Evolutionary conservation across 345 rosid genomes (phyloP), one percentile per base, ranked within the genome.

Genomic region (Leavenworthia alabamica): DNA sequence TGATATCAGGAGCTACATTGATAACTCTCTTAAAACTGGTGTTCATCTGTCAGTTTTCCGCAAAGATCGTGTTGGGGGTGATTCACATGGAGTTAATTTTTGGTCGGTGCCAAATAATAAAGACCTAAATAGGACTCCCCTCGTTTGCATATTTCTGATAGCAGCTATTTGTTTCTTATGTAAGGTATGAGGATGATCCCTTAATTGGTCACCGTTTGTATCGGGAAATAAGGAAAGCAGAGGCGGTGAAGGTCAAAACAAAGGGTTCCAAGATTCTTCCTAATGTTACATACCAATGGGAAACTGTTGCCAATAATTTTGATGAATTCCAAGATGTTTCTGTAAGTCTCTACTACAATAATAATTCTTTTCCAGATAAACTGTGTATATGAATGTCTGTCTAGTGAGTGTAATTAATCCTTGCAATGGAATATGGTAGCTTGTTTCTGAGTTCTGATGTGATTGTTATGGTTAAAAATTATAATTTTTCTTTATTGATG

Each of bases 171-270:
- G 17, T 62, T 67, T 77, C 14, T 73, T 79, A 72, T 58, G 53
- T 46, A 62, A 94, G 97, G 99, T 90, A 88, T 71, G 99, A 94
- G 78, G 96, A 86, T 67, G 99, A 90, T 73, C 85, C 92, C 55
- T 73, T 88, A 9, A 70, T 86, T 75, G 97, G 99, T 50, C 92
- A 90, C 79, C 89, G 99, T 31, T 78, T 94, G 42, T 94, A 90
- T 73, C 85, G 99, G 46, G 99, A 94, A 78, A 88, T 79, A 66
- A 88, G 93, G 66, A 88, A 84, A 82, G 77, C 75, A 50, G 99
- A 88, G 78, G 76, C 79, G 67, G 79, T 80, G 79, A 86, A 81
- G 80, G 85, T 76, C 26, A 90, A 80, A 80, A 71, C 79, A 55
- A 94, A 79, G 73, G 99, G 99, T 52, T 90, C 99, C 33, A 79